These are phyloP conservation scores for Alternaria viburni DNA, from an alignment of 2,329 filamentous ascomycete genomes.

Conservation along the genomic window DNA sequence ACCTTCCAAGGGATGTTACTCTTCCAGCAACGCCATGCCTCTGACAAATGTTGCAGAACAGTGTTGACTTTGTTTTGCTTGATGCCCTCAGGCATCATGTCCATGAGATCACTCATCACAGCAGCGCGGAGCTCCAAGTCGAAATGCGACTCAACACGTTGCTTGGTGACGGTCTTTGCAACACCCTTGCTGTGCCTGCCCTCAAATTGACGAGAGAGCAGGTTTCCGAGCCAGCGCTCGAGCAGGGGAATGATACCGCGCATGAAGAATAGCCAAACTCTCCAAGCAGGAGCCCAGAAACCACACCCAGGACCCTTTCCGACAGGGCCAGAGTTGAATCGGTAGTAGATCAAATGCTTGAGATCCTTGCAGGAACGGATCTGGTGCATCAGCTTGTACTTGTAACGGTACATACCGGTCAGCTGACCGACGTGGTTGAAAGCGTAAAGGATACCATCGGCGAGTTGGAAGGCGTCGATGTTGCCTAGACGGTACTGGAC, in stretches of 20 bases:
- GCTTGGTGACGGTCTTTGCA: conserved; percentile 98
- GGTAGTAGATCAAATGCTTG: conserved; percentile 99
- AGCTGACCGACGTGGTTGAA: conserved; percentile 99
- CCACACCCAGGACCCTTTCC: conserved; percentile 97
- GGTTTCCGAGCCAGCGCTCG: conserved; percentile 95
- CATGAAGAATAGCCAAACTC: conserved; percentile 99
- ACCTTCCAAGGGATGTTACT: conserved; percentile 99
- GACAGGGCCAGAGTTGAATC: conserved; percentile 95
- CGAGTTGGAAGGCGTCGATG: conserved; percentile 97
- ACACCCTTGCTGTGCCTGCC: conserved; percentile 98
- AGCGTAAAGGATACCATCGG: conserved; percentile 97
- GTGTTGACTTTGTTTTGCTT: conserved; percentile 99
- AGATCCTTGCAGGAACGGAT: conserved; percentile 98
- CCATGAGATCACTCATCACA: conserved; percentile 98
- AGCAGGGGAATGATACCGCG: conserved; percentile 95
- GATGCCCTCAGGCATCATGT: conserved; percentile 99
- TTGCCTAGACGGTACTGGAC: conserved; percentile 97
- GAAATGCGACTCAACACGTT: conserved; percentile 98
- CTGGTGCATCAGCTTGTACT: conserved; percentile 99
- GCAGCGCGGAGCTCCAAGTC: conserved; percentile 96
- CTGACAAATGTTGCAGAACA: conserved; percentile 93
- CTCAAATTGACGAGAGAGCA: conserved; percentile 96
- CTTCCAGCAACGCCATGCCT: conserved; percentile 99
- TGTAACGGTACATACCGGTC: conserved; percentile 99
- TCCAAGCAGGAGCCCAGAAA: conserved; percentile 98